Percentiles rank a stretch among this genome's conserved stretches.
Evolutionary conservation across 441 rosid genomes (phyloP).

Genomic region (Corymbia citriodora): DNA sequence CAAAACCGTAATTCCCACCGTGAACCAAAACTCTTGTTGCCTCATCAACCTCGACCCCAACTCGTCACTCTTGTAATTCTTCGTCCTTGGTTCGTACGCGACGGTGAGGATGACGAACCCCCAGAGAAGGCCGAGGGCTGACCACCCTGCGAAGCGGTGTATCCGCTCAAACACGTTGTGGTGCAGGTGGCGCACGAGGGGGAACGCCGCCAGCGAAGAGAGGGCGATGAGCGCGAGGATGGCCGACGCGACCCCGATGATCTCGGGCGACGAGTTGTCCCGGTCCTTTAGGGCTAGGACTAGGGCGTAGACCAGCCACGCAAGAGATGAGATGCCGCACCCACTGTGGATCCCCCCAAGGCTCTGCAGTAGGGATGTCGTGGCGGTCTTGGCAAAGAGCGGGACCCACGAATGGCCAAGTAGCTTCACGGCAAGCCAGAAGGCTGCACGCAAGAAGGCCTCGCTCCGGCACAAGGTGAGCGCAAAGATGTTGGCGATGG

Average conservation of each 20-base stretch:
- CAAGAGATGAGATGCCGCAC: constrained; percentile 64
- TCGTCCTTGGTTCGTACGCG: constrained; percentile 48
- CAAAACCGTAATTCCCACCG: constrained; percentile 38
- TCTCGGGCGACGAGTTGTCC: constrained; percentile 40
- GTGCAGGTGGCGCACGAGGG: constrained; percentile 70
- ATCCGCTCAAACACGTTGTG: constrained; percentile 68
- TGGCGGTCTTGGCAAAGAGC: constrained; percentile 39
- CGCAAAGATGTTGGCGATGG: constrained; percentile 61
- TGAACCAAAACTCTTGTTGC: constrained; percentile 68
- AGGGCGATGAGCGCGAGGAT: constrained; percentile 49
- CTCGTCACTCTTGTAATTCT: constrained; percentile 22
- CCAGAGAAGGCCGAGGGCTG: constrained; percentile 56
- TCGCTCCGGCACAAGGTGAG: constrained; percentile 67
- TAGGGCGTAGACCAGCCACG: constrained; percentile 59
- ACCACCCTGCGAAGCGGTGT: constrained; percentile 79
- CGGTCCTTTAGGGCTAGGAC: constrained; percentile 41
- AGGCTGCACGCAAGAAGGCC: constrained; percentile 48
- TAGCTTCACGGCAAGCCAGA: constrained; percentile 48
- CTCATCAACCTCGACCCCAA: constrained; percentile 27
- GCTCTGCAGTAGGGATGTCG: constrained; percentile 64
- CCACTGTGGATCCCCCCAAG: constrained; percentile 77
- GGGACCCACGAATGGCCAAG: constrained; percentile 56
- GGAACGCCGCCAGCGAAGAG: constrained; percentile 56
- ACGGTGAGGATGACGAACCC: constrained; percentile 40
- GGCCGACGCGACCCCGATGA: constrained; percentile 34